phyloP scores from a whole-genome alignment of 495 filamentous ascomycete species.

The Penicillium flavigenum region DNA sequence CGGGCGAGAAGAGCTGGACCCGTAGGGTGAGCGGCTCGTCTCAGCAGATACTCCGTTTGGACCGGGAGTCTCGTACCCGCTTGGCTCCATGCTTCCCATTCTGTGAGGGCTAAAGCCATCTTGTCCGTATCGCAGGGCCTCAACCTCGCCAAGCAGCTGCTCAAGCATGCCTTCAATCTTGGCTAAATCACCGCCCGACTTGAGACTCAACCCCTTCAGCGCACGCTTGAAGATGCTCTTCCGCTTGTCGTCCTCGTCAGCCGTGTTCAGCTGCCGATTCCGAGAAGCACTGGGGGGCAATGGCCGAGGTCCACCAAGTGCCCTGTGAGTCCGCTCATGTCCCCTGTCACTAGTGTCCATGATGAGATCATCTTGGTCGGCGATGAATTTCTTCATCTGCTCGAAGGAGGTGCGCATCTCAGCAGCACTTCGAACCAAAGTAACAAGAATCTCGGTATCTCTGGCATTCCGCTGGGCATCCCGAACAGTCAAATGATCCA shows the following conservation, averaged over 20 bases:
- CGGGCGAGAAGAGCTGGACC: slow-evolving; percentile 65
- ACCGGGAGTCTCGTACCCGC: slow-evolving; percentile 82
- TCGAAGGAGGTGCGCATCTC: slow-evolving; percentile 98
- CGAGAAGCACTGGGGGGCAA: slow-evolving; percentile 56
- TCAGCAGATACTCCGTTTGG: slow-evolving; percentile 68
- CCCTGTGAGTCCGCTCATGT: slow-evolving; percentile 78
- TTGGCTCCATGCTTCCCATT: slow-evolving; percentile 42
- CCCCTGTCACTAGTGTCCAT: slow-evolving; percentile 81
- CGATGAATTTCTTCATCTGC: slow-evolving; percentile 90
- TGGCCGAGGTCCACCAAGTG: slow-evolving; percentile 84
- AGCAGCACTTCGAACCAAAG: slow-evolving; percentile 87
- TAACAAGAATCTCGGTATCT: slow-evolving; percentile 95
- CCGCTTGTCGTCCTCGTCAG: slow-evolving; percentile 82
- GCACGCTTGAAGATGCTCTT: slow-evolving; percentile 89
- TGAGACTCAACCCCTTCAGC: slow-evolving; percentile 80
- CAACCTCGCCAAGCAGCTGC: slow-evolving; percentile 86
- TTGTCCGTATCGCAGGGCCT: slow-evolving; percentile 71
- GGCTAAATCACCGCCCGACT: slow-evolving; percentile 80
- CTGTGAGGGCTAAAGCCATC: slow-evolving; percentile 31
- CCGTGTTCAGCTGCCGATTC: slow-evolving; percentile 51
- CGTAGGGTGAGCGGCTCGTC: slow-evolving; percentile 74
- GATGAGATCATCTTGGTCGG: slow-evolving; percentile 79
- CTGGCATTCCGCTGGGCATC: slow-evolving; percentile 96
- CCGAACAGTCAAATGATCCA: slow-evolving; percentile 97
- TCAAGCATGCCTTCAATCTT: slow-evolving; percentile 96